Percentiles rank a stretch among this genome's conserved stretches.
Evolutionary conservation across 2,329 filamentous ascomycete species (phyloP).

Genomic region (Colletotrichum tropicale): DNA sequence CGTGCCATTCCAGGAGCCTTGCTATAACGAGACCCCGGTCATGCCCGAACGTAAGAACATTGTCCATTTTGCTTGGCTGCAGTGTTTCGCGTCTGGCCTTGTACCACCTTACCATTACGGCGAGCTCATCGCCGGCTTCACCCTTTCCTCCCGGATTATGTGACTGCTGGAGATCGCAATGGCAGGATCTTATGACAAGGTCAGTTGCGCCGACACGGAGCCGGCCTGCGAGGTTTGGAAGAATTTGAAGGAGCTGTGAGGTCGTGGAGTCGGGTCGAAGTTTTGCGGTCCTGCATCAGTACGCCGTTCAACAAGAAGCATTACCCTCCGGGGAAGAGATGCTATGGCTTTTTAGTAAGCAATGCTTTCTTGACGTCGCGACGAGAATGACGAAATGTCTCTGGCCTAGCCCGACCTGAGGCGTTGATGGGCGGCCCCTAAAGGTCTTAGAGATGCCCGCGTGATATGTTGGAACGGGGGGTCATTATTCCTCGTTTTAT

Average conservation of each 20-base stretch:
- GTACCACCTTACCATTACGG: conserved; percentile 21
- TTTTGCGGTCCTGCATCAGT: neutral
- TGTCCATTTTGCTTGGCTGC: conserved; percentile 18
- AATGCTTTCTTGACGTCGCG: neutral
- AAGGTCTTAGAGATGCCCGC: neutral
- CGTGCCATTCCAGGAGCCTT: neutral
- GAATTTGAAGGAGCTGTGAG: neutral
- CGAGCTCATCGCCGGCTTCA: neutral
- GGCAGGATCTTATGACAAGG: neutral
- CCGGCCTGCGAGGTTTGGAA: neutral
- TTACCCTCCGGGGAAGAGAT: neutral
- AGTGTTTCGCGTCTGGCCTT: conserved; percentile 15
- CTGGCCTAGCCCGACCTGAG: neutral
- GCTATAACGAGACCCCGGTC: neutral
- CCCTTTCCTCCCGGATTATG: neutral
- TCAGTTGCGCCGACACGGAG: neutral
- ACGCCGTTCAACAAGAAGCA: neutral
- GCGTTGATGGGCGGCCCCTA: neutral
- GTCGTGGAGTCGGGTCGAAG: neutral
- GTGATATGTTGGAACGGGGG: conserved; percentile 9
- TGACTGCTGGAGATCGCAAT: neutral
- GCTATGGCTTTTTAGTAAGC: neutral
- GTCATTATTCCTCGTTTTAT: neutral
- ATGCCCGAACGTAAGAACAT: conserved; percentile 1
- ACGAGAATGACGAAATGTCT: conserved; percentile 14